Evolutionary conservation across 305 asterid genomes (phyloP), one percentile per base, ranked within the genome.

Genomic region (Andrographis paniculata): DNA sequence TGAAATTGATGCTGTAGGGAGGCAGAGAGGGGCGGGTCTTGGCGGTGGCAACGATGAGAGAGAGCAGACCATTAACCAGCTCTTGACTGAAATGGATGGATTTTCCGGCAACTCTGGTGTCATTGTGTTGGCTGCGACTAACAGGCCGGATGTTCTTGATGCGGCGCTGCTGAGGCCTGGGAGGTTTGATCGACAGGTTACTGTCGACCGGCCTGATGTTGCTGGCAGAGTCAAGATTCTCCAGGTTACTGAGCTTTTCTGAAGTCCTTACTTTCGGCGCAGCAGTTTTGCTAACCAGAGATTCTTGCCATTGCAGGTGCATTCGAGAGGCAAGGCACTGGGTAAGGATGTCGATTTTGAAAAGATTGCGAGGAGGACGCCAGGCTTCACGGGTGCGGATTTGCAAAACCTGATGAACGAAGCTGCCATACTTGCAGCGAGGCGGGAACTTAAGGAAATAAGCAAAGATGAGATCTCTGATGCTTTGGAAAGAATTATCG

Each of bases 271-370:
- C n/a, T n/a, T n/a, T n/a, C n/a, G n/a, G n/a, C n/a, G n/a, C n/a
- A 28, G 33, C 33, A 1, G 33, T 28, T 6, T 9, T 6, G 3
- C n/a, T n/a, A n/a, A n/a, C n/a, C n/a, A n/a, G n/a, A n/a, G n/a
- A n/a, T n/a, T n/a, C n/a, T n/a, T n/a, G n/a, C n/a, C n/a, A 4
- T 58, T 45, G 20, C 68, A 88, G 97, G 94, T 89, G 68, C 94
- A 84, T 55, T 78, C 95, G n/a, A 74, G 97, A 67, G 97, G 95
- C 41, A 82, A 89, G 64, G 93, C 97, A 14, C 93, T 84, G 31
- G 97, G 82, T 2, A 85, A 89, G 72, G 99, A 91, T 55, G 99
- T 91, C 23, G 95, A 87, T 72, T 84, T 91, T 30, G 96, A 86
- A 3, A 81, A 80, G 75, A 61, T 91, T 66, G 76, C 95, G 5